These are phyloP conservation scores for Penicillium sp. DNA, from an alignment of 2,329 filamentous ascomycete genomes.

Conservation along the genomic window DNA sequence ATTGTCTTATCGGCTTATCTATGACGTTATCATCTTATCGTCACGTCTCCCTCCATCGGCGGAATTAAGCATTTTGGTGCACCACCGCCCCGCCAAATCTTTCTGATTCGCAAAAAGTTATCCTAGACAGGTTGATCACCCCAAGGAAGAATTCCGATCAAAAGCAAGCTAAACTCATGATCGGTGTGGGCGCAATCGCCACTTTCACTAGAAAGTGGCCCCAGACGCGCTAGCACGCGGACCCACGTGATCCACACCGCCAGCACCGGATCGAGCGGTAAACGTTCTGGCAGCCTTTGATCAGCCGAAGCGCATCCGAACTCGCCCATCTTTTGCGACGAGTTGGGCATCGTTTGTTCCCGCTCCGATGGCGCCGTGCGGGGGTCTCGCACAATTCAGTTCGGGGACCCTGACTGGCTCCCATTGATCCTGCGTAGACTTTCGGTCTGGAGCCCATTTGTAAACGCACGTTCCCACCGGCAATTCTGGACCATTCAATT, in stretches of 20 bases:
- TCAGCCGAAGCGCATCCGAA: constrained; percentile 24
- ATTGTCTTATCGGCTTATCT: constrained; percentile 19
- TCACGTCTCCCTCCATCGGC: constrained; percentile 22
- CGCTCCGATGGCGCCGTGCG: neutral
- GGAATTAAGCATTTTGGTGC: constrained; percentile 6
- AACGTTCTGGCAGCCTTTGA: constrained; percentile 19
- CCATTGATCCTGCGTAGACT: neutral
- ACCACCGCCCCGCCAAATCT: neutral
- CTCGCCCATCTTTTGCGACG: constrained; percentile 21
- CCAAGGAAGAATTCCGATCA: no score
- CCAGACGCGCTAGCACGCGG: constrained; percentile 24
- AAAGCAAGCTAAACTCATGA: neutral
- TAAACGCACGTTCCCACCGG: constrained; percentile 16
- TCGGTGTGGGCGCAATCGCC: constrained; percentile 13
- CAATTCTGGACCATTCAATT: constrained; percentile 13
- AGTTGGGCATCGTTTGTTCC: constrained; percentile 12
- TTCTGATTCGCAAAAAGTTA: neutral
- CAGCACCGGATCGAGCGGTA: constrained; percentile 23
- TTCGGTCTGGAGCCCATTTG: constrained; percentile 14
- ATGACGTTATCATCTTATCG: constrained; percentile 21
- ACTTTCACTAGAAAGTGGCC: constrained; percentile 2
- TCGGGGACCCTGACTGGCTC: neutral
- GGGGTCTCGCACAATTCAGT: constrained; percentile 3
- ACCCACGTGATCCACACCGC: constrained; percentile 27
- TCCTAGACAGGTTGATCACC: neutral